Evolutionary conservation across 2,329 filamentous ascomycete genomes (phyloP).

Genomic region (Fusarium secorum): DNA sequence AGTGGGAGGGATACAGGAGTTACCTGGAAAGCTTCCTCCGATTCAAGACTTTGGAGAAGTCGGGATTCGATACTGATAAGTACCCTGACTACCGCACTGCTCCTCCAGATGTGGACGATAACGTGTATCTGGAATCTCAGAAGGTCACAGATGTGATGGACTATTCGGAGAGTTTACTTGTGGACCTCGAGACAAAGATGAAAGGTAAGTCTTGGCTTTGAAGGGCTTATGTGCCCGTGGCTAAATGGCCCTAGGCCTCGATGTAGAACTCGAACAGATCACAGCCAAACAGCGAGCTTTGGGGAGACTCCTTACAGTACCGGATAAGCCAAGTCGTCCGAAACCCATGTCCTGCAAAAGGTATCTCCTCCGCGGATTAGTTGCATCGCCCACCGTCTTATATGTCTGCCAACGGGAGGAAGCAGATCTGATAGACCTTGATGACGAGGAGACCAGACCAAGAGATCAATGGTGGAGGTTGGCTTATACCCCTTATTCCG

Average conservation of each 20-base stretch:
- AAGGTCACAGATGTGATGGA: slow-evolving; percentile 48
- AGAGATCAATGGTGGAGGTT: slow-evolving; percentile 66
- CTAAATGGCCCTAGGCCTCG: slow-evolving; percentile 44
- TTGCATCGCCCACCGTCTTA: slow-evolving; percentile 54
- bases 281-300: slow-evolving; percentile 50
- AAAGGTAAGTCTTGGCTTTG: slow-evolving; percentile 45
- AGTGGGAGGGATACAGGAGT: slow-evolving; percentile 45
- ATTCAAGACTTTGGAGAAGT: slow-evolving; percentile 50
- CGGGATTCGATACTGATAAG: slow-evolving; percentile 49
- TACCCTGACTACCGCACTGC: slow-evolving; percentile 52
- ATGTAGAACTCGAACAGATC: slow-evolving; percentile 44
- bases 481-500: slow-evolving; percentile 49
- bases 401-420: slow-evolving; percentile 59
- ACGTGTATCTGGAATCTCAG: slow-evolving; percentile 43
- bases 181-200: slow-evolving; percentile 47
- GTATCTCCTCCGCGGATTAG: slow-evolving; percentile 62
- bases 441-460: slow-evolving; percentile 40
- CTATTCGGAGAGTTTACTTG: slow-evolving; percentile 45
- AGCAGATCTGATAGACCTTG: slow-evolving; percentile 54
- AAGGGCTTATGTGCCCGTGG: neutral
- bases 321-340: slow-evolving; percentile 48
- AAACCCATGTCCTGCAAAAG: slow-evolving; percentile 53
- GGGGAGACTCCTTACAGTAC: slow-evolving; percentile 50
- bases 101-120: slow-evolving; percentile 48
- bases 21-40: slow-evolving; percentile 49